Base-by-base conservation (phyloP, 768 basidiomycete genomes). In the Russula emetica region DNA sequence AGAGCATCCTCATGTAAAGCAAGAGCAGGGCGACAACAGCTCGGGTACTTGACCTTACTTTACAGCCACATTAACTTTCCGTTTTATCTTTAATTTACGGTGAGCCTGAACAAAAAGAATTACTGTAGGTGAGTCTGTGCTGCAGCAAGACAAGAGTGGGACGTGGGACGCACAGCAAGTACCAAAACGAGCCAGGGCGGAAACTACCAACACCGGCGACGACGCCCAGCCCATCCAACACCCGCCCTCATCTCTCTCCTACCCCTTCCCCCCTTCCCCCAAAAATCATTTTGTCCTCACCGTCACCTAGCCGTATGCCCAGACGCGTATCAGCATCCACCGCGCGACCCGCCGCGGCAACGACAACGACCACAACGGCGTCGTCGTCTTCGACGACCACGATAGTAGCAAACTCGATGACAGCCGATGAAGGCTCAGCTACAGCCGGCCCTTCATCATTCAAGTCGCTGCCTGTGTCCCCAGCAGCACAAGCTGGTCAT, bases 161-260 rank as follows among this genome's bases (percentile, higher is more conserved):
- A 58, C 62, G 60, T n/a, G 44, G 14, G 50, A 58, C 62, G 44
- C 58, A 59, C 38, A 59, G 26, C 26, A 14, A 58, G 62, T 53
- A n/a, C 63, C 63, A 60, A 55, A 60, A 64, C 58, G 32, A 61
- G 68, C 45, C 60, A 69, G 52, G 36, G 58, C 47, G n/a, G 58
- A 28, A 50, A 51, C 57, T 5, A 55, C 32, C 30, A 24, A 52
- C 57, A 68, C 24, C 61, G 47, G 59, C 63, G 63, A 64, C 63
- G 63, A 55, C 58, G 63, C 63, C 58, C 24, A 55, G 24, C 49
- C 14, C 49, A 3, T 22, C 26, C 22, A 13, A 36, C 36, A 36
- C 36, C 36, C 36, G 36, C 6, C 24, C 18, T n/a, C 54, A 47
- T 36, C 26, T 28, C 52, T 55, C 24, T 45, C 30, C 14, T 18